Evolutionary conservation across 2,329 filamentous ascomycete genomes (phyloP), one percentile per base, ranked within the genome.

Genomic region (Clonostachys solani): DNA sequence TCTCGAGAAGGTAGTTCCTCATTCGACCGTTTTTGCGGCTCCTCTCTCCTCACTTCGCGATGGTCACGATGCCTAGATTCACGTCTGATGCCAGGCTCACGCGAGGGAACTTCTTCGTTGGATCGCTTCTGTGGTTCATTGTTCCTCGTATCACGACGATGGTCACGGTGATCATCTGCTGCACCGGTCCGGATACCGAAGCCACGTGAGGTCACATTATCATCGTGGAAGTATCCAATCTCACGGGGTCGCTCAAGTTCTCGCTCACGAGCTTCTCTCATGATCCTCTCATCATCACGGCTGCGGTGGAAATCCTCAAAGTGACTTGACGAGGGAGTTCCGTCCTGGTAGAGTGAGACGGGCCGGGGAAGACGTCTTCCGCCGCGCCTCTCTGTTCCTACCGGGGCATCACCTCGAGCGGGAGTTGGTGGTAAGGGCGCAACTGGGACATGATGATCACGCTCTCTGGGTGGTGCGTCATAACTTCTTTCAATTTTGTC

Each of bases 401-500:
- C 37, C 23, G 23, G 23, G 23, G 10, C 23, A 29, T 29, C 23
- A 10, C 23, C 23, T 29, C 23, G 23, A n/a, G 50, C 54, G 12
- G 67, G 56, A 19, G 70, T 63, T 5, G 68, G 66, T 6, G 67
- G 60, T 13, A 65, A 59, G 5, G 71, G 66, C n/a, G 63, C 71
- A 23, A 66, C 56, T 8, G 74, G 44, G 23, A 9, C 10, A 29
- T 29, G 23, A 29, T 29, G 23, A 29, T 29, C 23, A 29, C 23
- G 23, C 23, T 29, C 23, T 29, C 23, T 29, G 35, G 33, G 70
- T 1, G 72, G 69, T 29, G 44, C 17, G 33, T 43, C 45, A 54
- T 38, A 75, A 66, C 29, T 72, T 61, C 19, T 78, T 75, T 79
- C 79, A 52, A 88, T 79, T 64, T 81, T 87, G 55, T 89, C 86